A percentile compares a stretch with the other conserved stretches of the same genome.
These are phyloP conservation scores for Afroboletus lepidellus DNA, from an alignment of 1,284 basidiomycete species.

Conservation along the genomic window DNA sequence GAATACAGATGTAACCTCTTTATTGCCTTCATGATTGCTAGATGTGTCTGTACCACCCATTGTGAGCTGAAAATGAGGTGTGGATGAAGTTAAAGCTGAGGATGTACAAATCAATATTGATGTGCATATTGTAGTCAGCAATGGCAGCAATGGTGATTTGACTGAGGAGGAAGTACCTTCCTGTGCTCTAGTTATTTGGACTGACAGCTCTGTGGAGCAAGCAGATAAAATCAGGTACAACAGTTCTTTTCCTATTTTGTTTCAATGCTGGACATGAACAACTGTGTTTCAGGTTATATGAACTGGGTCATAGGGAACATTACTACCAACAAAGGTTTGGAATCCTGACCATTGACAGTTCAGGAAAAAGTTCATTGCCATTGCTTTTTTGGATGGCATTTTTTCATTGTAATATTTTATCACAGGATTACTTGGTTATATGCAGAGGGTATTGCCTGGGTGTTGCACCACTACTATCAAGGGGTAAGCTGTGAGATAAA, in stretches of 20 bases:
- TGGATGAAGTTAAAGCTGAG: conserved; percentile 61
- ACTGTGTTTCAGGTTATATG: conserved; percentile 69
- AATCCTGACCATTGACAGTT: conserved; percentile 74
- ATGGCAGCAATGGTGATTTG: conserved; percentile 49
- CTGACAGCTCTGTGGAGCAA: conserved; percentile 88
- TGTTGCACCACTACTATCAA: conserved; percentile 97
- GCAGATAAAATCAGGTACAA: conserved; percentile 87
- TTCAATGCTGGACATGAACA: conserved; percentile 15
- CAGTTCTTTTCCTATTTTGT: conserved; percentile 29
- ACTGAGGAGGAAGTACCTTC: conserved; percentile 42
- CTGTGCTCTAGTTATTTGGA: conserved; percentile 71
- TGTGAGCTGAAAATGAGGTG: conserved; percentile 67
- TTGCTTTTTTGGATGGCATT: not conserved
- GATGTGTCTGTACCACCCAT: conserved; percentile 27
- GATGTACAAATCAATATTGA: conserved; percentile 42
- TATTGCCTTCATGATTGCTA: conserved; percentile 12
- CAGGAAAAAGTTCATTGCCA: conserved; percentile 61
- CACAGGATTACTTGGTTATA: conserved; percentile 82
- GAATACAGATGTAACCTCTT: conserved; percentile 22
- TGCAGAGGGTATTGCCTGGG: conserved; percentile 95
- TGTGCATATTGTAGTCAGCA: conserved; percentile 38
- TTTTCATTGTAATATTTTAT: conserved; percentile 20
- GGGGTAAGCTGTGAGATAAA: conserved; percentile 49
- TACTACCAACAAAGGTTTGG: conserved; percentile 97
- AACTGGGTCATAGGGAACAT: conserved; percentile 91